A percentile compares a stretch with the other conserved stretches of the same genome.
These are phyloP conservation scores for Tilletia setariae DNA, from an alignment of 1,284 basidiomycete species.

Conservation along the genomic window DNA sequence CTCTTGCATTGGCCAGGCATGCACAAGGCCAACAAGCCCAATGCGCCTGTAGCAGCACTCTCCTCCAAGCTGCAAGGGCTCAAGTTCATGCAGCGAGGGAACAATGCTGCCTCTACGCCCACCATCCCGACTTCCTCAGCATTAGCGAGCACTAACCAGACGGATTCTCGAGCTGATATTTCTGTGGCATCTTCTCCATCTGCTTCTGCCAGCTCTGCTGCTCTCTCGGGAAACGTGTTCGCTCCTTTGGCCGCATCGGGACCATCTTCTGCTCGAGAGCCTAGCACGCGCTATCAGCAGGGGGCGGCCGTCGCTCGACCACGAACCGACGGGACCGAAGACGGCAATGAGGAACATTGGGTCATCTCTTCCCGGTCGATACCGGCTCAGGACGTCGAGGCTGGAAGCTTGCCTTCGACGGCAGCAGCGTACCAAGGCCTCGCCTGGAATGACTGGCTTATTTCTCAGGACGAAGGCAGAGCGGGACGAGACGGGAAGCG, in stretches of 20 bases:
- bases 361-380: neutral
- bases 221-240: no score
- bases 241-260: no score
- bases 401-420: neutral
- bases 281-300: no score
- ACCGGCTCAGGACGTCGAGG: neutral
- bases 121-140: no score
- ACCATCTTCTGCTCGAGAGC: no score
- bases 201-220: no score
- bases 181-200: no score
- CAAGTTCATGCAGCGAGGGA: conserved; percentile 12
- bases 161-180: no score
- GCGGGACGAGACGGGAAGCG: neutral
- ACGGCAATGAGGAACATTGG: conserved; percentile 9
- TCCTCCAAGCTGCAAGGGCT: conserved; percentile 11
- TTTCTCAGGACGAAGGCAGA: neutral
- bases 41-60: neutral
- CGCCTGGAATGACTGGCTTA: neutral
- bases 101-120: neutral
- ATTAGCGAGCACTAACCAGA: no score
- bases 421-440: neutral
- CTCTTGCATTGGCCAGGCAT: neutral
- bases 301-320: no score
- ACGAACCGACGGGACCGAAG: conserved; percentile 3
- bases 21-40: conserved; percentile 11